A percentile compares a stretch with the other conserved stretches of the same genome.
Evolutionary conservation across 768 basidiomycete species (phyloP).

Genomic region (Tylopilus vinaceipallidus): DNA sequence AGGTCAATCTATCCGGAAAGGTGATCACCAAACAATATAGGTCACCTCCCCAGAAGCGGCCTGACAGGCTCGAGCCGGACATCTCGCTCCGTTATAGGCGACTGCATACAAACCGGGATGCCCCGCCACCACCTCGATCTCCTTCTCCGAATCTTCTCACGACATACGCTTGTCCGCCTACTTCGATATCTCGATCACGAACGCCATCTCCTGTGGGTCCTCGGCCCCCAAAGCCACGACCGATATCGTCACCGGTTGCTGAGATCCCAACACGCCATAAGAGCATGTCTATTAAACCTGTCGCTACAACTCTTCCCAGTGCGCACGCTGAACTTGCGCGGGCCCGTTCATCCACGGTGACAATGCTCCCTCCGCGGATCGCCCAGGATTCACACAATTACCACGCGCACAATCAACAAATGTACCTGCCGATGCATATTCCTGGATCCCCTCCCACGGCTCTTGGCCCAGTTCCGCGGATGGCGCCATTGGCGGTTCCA

Average conservation of each 20-base stretch:
- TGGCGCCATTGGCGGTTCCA: conserved; percentile 3
- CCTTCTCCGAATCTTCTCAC: conserved; percentile 25
- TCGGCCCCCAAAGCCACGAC: conserved; percentile 36
- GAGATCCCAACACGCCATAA: conserved; percentile 30
- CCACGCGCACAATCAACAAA: conserved; percentile 30
- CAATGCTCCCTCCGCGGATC: conserved; percentile 23
- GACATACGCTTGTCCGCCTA: conserved; percentile 13
- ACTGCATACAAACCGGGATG: conserved; percentile 27
- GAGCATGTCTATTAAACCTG: conserved; percentile 30
- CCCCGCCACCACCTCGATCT: conserved; percentile 28
- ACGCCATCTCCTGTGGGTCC: conserved; percentile 53
- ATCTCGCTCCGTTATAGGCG: conserved; percentile 8
- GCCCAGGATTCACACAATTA: conserved; percentile 32
- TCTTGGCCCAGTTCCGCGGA: conserved; percentile 1
- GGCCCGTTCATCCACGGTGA: conserved; percentile 31
- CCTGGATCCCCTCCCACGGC: conserved; percentile 18
- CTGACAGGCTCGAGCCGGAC: conserved; percentile 15
- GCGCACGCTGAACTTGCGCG: conserved; percentile 23
- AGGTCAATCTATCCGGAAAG: conserved; percentile 21
- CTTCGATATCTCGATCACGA: conserved; percentile 37
- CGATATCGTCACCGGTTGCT: conserved; percentile 28
- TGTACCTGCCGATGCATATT: conserved; percentile 32
- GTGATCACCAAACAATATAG: conserved; percentile 42
- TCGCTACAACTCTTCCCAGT: conserved; percentile 13
- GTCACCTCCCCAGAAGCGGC: conserved; percentile 37